Evolutionary conservation across 345 rosid genomes (phyloP), one percentile per base, ranked within the genome.

Genomic region (Eucalyptus regnans): DNA sequence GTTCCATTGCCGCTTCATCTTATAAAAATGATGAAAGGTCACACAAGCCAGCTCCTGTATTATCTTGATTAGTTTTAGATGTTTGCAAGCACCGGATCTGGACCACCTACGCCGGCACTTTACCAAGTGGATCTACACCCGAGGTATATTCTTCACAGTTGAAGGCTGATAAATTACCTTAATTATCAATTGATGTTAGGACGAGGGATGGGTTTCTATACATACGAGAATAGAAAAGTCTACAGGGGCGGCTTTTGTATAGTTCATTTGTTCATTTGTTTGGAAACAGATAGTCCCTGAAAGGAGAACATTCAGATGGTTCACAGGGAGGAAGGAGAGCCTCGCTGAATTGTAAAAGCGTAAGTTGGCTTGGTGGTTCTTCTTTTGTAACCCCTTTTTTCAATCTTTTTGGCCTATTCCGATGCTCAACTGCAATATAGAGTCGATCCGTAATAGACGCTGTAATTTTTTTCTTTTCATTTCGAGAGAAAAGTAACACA

Each of bases 261-360:
- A 94, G 97, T 90, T 91, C 87, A 94, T 94, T 94, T 92, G 90
- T 94, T 94, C 92, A 94, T 94, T 95, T 94, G 93, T 94, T 95
- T 89, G 88, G 89, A 85, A 87, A 89, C 81, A 89, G 91, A 90
- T 91, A 86, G 91, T 62, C 87, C 88, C 87, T 87, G 60, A 93
- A 87, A 91, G 68, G 87, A 50, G 91, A 88, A 87, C 81, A 80
- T 89, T 66, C 88, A 17, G 37, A 83, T n/a, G 66, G 51, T 76
- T 88, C 60, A 49, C 86, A 27, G 68, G 86, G 66, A 90, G 88
- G 44, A 64, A 86, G 86, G 81, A 84, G 87, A 90, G 84, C 49
- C 91, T 90, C 89, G 91, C 89, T 51, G 88, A 91, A 84, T 90
- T 49, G 89, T 68, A 50, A 87, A 49, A 87, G 89, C 52, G 52